Conservation (phyloP, 148 eudicot genomes). For the Fallopia convolvulus region DNA sequence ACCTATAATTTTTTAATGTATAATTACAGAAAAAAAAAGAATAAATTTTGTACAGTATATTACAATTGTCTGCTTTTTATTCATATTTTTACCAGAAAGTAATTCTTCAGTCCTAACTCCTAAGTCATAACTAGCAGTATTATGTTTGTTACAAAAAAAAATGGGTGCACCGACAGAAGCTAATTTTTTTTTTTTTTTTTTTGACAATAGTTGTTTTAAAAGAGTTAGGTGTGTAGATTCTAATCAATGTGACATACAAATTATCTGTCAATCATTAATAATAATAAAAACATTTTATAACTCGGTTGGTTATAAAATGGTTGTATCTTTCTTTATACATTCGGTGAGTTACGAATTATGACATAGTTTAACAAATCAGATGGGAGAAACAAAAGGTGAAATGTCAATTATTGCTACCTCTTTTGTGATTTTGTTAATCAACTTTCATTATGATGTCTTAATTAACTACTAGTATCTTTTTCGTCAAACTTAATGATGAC, state of each 20-base stretch:
- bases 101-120: no score
- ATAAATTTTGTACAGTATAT: no score
- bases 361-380: neutral
- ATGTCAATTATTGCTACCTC: neutral
- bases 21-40: no score
- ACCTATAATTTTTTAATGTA: no score
- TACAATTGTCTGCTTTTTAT: no score
- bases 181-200: neutral
- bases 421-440: slow-evolving; percentile 1
- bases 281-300: neutral
- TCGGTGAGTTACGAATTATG: neutral
- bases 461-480: neutral
- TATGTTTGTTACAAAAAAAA: no score
- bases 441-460: slow-evolving; percentile 4
- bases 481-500: slow-evolving; percentile 3
- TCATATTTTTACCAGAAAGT: no score
- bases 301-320: neutral
- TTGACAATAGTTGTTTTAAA: neutral
- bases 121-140: no score
- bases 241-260: neutral
- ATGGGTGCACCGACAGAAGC: neutral
- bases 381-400: neutral
- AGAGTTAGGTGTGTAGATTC: slow-evolving; percentile 1
- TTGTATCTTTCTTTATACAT: neutral
- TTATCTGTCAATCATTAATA: neutral